Conservation (phyloP, 2,329 filamentous ascomycete species). For the Penicillium brasilianum region DNA sequence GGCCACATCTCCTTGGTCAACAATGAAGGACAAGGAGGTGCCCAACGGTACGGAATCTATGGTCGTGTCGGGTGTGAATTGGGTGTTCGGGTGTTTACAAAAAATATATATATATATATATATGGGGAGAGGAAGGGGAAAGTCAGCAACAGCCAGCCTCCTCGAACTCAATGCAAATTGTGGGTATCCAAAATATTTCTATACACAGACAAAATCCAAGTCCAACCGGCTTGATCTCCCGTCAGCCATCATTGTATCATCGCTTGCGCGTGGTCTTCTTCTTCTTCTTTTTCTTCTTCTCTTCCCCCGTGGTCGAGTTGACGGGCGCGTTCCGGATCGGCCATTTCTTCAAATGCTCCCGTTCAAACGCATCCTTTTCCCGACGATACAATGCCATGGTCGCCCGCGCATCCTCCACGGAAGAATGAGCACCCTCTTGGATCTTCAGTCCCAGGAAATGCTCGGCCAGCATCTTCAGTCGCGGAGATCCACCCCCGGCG, state of each 20-base stretch:
- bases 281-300: constrained; percentile 55
- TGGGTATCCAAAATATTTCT: constrained; percentile 32
- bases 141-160: neutral
- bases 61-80: no score
- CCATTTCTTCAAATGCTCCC: constrained; percentile 74
- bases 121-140: no score
- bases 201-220: constrained; percentile 8
- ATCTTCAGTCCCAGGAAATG: constrained; percentile 64
- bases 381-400: constrained; percentile 87
- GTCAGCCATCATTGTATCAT: constrained; percentile 31
- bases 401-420: constrained; percentile 78
- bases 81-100: neutral
- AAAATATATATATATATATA: no score
- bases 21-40: no score
- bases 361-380: constrained; percentile 84
- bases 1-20: no score
- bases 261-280: constrained; percentile 53
- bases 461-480: constrained; percentile 60
- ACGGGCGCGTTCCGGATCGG: constrained; percentile 48
- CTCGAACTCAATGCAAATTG: constrained; percentile 21
- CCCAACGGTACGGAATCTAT: no score
- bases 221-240: constrained; percentile 4
- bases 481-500: constrained; percentile 55
- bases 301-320: constrained; percentile 37
- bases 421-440: constrained; percentile 65